Evolutionary conservation across 352 stramenopile species (phyloP).

Genomic region (Phytophthora palmivora): DNA sequence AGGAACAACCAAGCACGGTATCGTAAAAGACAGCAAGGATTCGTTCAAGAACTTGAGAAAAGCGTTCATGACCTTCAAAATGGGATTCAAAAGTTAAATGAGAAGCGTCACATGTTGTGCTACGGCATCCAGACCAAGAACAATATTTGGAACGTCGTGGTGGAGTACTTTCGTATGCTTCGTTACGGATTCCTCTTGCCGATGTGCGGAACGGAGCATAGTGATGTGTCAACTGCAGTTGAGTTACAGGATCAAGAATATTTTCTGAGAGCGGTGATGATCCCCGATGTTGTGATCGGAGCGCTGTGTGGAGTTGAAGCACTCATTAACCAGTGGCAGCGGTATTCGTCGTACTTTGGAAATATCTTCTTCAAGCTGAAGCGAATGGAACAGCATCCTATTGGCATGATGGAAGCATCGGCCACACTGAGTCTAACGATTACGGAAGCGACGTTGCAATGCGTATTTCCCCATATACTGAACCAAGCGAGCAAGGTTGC

Average conservation of each 20-base stretch:
- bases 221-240: neutral
- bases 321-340: too few relatives aligned
- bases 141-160: slow-evolving; percentile 16
- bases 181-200: slow-evolving; percentile 19
- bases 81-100: slow-evolving; percentile 26
- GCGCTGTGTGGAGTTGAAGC: too few relatives aligned
- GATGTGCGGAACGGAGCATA: neutral
- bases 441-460: too few relatives aligned
- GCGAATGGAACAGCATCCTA: slow-evolving; percentile 23
- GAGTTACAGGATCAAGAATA: too few relatives aligned
- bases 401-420: slow-evolving; percentile 4
- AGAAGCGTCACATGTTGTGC: slow-evolving; percentile 11
- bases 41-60: slow-evolving; percentile 23
- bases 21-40: slow-evolving; percentile 39
- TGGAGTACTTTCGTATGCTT: slow-evolving; percentile 33
- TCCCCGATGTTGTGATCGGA: too few relatives aligned
- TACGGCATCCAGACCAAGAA: slow-evolving; percentile 20
- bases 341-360: slow-evolving; percentile 17
- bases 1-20: slow-evolving; percentile 53
- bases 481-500: too few relatives aligned
- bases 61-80: slow-evolving; percentile 27
- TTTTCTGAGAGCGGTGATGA: too few relatives aligned
- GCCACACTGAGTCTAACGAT: too few relatives aligned
- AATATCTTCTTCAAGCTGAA: slow-evolving; percentile 37
- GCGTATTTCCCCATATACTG: too few relatives aligned